phyloP scores from a whole-genome alignment of 2,329 filamentous ascomycete genomes.

The Rhynchosporium secalis region DNA sequence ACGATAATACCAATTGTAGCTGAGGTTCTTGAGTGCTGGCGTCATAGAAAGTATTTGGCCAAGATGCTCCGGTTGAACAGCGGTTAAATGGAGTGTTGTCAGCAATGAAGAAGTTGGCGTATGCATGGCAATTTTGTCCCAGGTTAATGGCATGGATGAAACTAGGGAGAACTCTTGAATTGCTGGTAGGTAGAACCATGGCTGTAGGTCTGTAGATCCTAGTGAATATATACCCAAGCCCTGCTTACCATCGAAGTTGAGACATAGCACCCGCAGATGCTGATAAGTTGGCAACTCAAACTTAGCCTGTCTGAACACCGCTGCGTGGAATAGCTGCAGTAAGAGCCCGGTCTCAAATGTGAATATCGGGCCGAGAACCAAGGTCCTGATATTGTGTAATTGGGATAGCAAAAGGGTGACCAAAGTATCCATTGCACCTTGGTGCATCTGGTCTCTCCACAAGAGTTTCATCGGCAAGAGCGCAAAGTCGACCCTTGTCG shows the following conservation, averaged over 20 bases:
- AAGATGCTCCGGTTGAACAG: slow-evolving; percentile 1
- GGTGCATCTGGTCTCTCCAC: neutral
- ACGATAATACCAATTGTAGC: slow-evolving; percentile 4
- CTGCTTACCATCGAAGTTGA: neutral
- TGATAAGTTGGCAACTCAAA: no score
- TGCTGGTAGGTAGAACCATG: neutral
- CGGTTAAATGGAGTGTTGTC: slow-evolving; percentile 1
- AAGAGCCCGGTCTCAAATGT: neutral
- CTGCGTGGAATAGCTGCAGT: no score
- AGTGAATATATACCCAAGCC: neutral
- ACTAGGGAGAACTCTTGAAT: neutral
- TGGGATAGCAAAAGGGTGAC: neutral
- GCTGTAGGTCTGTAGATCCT: neutral
- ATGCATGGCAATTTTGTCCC: no score
- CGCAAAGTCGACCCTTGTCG: neutral
- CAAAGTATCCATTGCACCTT: neutral
- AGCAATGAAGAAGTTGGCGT: neutral
- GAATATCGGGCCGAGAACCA: neutral
- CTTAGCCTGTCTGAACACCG: no score
- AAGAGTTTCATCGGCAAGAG: neutral
- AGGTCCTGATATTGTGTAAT: neutral
- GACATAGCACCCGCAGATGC: no score
- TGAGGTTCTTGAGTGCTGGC: neutral
- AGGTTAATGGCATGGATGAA: neutral
- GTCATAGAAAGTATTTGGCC: neutral